These are phyloP conservation scores for Mycena albidolilacea DNA, from an alignment of 768 basidiomycete species.

Conservation along the genomic window DNA sequence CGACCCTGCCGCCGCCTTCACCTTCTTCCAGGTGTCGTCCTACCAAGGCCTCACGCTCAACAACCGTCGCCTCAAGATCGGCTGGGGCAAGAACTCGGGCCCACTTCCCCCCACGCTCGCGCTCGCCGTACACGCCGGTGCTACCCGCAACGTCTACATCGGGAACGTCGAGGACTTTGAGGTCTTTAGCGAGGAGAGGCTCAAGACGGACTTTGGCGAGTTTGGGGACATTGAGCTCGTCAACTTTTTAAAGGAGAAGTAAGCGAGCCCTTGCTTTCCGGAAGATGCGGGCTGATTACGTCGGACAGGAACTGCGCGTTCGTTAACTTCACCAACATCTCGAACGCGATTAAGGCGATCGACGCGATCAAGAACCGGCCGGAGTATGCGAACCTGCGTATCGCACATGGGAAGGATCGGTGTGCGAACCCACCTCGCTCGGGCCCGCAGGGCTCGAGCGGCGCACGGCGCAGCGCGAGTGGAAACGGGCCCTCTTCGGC, in stretches of 20 bases:
- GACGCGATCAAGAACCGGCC: slow-evolving; percentile 93
- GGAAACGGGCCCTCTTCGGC: slow-evolving; percentile 49
- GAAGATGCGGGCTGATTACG: neutral
- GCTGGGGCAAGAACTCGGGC: slow-evolving; percentile 98
- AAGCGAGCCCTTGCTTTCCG: slow-evolving; percentile 49
- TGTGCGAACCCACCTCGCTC: slow-evolving; percentile 94
- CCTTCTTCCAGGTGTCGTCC: slow-evolving; percentile 94
- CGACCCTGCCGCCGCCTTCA: slow-evolving; percentile 92
- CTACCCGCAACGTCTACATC: slow-evolving; percentile 97
- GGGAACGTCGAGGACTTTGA: slow-evolving; percentile 98
- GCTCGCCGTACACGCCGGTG: slow-evolving; percentile 91
- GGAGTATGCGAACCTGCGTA: slow-evolving; percentile 90
- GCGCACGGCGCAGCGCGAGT: slow-evolving; percentile 61
- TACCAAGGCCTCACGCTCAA: slow-evolving; percentile 93
- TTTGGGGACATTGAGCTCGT: slow-evolving; percentile 98
- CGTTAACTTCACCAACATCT: slow-evolving; percentile 95
- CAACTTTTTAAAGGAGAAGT: slow-evolving; percentile 97
- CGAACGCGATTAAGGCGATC: slow-evolving; percentile 98
- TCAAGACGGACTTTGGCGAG: slow-evolving; percentile 95
- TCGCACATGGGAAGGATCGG: slow-evolving; percentile 96
- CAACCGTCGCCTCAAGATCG: slow-evolving; percentile 95
- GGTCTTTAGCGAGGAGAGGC: slow-evolving; percentile 87
- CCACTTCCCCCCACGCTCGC: slow-evolving; percentile 88
- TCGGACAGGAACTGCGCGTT: slow-evolving; percentile 89
- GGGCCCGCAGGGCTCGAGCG: slow-evolving; percentile 79